Evolutionary conservation across 768 basidiomycete species (phyloP).

Genomic region (Terana coerulea): DNA sequence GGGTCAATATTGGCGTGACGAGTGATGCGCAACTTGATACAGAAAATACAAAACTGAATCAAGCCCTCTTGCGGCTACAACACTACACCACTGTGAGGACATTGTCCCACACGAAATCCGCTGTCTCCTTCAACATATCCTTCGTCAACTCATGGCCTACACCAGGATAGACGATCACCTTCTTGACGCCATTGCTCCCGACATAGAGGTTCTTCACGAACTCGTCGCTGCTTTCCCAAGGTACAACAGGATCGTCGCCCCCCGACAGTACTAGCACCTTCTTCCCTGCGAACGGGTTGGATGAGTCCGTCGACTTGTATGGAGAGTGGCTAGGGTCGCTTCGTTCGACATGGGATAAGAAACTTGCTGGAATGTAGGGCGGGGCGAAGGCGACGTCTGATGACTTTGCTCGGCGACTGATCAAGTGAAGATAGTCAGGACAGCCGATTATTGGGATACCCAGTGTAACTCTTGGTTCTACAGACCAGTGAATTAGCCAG

Average conservation of each 20-base stretch:
- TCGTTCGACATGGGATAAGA: neutral
- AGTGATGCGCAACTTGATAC: no score
- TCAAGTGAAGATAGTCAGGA: slow-evolving; percentile 54
- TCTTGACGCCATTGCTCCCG: slow-evolving; percentile 48
- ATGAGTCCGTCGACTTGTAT: slow-evolving; percentile 32
- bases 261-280: slow-evolving; percentile 73
- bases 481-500: neutral
- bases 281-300: slow-evolving; percentile 67
- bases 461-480: slow-evolving; percentile 2
- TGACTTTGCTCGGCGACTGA: slow-evolving; percentile 49
- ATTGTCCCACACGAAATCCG: slow-evolving; percentile 6
- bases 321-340: slow-evolving; percentile 42
- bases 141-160: slow-evolving; percentile 2
- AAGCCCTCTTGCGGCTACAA: no score
- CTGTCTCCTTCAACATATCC: slow-evolving; percentile 7
- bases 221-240: slow-evolving; percentile 49
- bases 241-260: slow-evolving; percentile 59
- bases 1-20: no score
- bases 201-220: slow-evolving; percentile 57
- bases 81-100: neutral
- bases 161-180: slow-evolving; percentile 4
- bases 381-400: slow-evolving; percentile 40
- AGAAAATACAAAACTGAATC: no score
- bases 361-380: slow-evolving; percentile 50
- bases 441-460: slow-evolving; percentile 9